Evolutionary conservation across 495 filamentous ascomycete species (phyloP).

Genomic region (Xanthoparmelia taractica): DNA sequence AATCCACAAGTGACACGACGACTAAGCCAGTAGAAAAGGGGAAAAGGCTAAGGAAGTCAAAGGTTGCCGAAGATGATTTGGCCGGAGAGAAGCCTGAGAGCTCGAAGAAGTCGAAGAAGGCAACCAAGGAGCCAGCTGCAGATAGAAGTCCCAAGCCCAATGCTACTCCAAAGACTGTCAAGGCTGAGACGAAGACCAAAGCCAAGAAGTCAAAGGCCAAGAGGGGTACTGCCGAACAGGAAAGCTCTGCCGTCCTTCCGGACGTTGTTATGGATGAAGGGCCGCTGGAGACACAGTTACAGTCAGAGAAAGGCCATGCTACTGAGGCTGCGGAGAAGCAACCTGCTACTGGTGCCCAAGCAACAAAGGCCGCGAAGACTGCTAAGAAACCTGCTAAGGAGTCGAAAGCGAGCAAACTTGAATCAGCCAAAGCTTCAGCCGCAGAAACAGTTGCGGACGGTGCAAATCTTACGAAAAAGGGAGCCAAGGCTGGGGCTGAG

Average conservation of each 20-base stretch:
- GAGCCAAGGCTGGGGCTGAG: constrained; percentile 1
- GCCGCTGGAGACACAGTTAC: constrained; percentile 17
- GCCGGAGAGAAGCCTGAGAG: constrained; percentile 22
- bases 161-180: constrained; percentile 23
- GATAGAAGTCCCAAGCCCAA: constrained; percentile 25
- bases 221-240: neutral
- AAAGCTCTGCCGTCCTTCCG: constrained; percentile 17
- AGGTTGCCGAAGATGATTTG: constrained; percentile 16
- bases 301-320: constrained; percentile 14
- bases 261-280: constrained; percentile 21
- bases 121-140: constrained; percentile 20
- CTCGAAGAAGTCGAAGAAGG: constrained; percentile 25
- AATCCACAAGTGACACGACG: constrained; percentile 9
- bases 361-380: constrained; percentile 27
- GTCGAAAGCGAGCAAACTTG: constrained; percentile 12
- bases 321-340: constrained; percentile 1
- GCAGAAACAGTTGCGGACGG: constrained; percentile 18
- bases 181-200: constrained; percentile 26
- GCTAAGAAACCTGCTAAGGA: constrained; percentile 7
- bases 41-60: constrained; percentile 27
- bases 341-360: neutral
- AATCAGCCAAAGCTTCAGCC: constrained; percentile 17
- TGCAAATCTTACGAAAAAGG: neutral
- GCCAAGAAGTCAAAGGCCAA: constrained; percentile 18
- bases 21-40: constrained; percentile 26